Percentiles rank a stretch among this genome's conserved stretches.
Evolutionary conservation across 2,329 filamentous ascomycete species (phyloP).

Genomic region (Calonectria crousiana): DNA sequence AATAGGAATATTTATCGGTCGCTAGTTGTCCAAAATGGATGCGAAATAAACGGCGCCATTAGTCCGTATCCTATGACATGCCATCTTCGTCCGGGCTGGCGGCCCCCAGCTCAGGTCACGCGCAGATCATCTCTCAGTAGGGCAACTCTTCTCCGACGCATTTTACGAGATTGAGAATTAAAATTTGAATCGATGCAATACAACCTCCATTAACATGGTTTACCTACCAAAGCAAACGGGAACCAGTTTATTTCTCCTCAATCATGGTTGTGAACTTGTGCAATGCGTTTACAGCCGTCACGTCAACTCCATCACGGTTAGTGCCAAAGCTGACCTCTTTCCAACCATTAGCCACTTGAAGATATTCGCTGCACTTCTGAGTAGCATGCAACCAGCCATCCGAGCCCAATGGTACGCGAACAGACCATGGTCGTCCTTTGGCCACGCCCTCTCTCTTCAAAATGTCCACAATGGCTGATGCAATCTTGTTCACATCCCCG

Average conservation of each 20-base stretch:
- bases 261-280: slow-evolving; percentile 7
- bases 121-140: neutral
- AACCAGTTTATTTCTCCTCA: neutral
- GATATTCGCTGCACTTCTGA: slow-evolving; percentile 8
- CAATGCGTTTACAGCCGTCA: neutral
- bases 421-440: slow-evolving; percentile 11
- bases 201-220: neutral
- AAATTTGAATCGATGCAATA: neutral
- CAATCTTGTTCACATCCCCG: slow-evolving; percentile 16
- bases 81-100: neutral
- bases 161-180: neutral
- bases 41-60: neutral
- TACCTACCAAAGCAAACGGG: neutral
- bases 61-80: neutral
- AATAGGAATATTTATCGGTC: neutral
- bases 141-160: neutral
- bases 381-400: slow-evolving; percentile 15
- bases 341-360: neutral
- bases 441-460: slow-evolving; percentile 45
- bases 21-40: neutral
- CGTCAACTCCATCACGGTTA: neutral
- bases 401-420: slow-evolving; percentile 14
- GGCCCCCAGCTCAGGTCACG: neutral
- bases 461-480: slow-evolving; percentile 7
- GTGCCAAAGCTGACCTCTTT: slow-evolving; percentile 8